Conservation (phyloP, 2,329 filamentous ascomycete species). For the Aspergillus unguis region DNA sequence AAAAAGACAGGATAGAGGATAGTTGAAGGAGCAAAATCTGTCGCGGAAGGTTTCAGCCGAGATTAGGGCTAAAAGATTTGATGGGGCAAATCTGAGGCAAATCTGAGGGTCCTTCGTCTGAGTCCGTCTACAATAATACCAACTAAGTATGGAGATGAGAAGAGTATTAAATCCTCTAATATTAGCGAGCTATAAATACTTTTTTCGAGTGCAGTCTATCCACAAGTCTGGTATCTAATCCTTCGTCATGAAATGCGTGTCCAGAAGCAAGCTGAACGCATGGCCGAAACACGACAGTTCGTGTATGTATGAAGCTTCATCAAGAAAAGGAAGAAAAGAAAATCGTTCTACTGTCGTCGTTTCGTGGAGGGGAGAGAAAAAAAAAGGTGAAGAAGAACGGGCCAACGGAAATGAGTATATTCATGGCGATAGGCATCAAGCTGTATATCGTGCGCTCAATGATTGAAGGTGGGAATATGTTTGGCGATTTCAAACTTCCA, state of each 20-base stretch:
- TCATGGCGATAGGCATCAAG: conserved; percentile 25
- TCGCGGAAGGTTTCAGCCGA: background rate
- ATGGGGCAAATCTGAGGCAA: background rate
- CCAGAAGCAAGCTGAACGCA: background rate
- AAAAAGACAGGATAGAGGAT: background rate
- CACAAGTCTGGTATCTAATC: conserved; percentile 5
- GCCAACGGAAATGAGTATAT: conserved; percentile 18
- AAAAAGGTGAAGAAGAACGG: conserved; percentile 11
- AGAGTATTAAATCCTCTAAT: conserved; percentile 6
- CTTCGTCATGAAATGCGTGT: background rate
- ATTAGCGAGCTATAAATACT: conserved; percentile 6
- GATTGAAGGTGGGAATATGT: background rate
- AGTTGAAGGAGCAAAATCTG: background rate
- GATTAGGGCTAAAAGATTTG: background rate
- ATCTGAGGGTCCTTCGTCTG: background rate
- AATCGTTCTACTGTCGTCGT: conserved; percentile 9
- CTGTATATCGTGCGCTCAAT: conserved; percentile 16
- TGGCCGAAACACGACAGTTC: background rate
- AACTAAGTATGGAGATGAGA: background rate
- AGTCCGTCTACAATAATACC: background rate
- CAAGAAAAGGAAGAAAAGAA: background rate
- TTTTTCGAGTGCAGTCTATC: conserved; percentile 5
- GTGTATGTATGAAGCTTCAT: conserved; percentile 1
- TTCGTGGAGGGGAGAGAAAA: conserved; percentile 7
- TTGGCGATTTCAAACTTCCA: background rate